Evolutionary conservation across 371 early-diverging fungal species (phyloP), one percentile per base, ranked within the genome.

Genomic region (Saksenaea oblongispora): DNA sequence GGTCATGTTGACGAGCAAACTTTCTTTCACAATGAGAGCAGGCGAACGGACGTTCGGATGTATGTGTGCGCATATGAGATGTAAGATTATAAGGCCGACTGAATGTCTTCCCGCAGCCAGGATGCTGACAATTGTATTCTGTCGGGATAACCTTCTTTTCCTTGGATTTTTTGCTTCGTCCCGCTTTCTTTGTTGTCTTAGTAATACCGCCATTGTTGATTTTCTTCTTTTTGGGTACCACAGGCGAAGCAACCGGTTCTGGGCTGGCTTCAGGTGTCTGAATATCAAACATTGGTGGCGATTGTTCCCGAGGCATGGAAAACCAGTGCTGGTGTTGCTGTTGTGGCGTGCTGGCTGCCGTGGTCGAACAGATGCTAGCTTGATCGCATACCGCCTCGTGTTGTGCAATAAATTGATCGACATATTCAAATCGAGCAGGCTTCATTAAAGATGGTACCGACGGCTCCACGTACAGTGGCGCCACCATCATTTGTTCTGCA

Each of bases 81-180:
- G 80, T 87, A n/a, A 89, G 75, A 63, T 89, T 91, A 62, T 87
- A 90, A 26, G 78, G 81, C n/a, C 89, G 77, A 24, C 89, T 80
- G 64, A 91, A 91, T n/a, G 80, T 78, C 69, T 86, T 86, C 53
- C 73, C 78, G 70, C 92, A 91, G 8, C 84, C 88, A 1, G 83
- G 84, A 59, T 67, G 63, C 54, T 66, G 66, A 15, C 71, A 71
- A 18, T 59, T 47, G 51, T 47, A 47, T 5, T 9, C 24, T n/a
- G 51, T 47, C 22, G 51, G 51, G 8, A 47, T 22, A 5, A 47
- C 51, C 51, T 47, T 47, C 22, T 47, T 47, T 10, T 47, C 51
- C 51, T 47, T 47, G 22, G 24, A 18, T 22, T 47, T 47, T 47
- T 47, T 47, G 51, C 7, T 47, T 47, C 51, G 51, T 47, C 51